These are phyloP conservation scores for Colletotrichum nymphaeae DNA, from an alignment of 2,329 filamentous ascomycete genomes.

Conservation along the genomic window DNA sequence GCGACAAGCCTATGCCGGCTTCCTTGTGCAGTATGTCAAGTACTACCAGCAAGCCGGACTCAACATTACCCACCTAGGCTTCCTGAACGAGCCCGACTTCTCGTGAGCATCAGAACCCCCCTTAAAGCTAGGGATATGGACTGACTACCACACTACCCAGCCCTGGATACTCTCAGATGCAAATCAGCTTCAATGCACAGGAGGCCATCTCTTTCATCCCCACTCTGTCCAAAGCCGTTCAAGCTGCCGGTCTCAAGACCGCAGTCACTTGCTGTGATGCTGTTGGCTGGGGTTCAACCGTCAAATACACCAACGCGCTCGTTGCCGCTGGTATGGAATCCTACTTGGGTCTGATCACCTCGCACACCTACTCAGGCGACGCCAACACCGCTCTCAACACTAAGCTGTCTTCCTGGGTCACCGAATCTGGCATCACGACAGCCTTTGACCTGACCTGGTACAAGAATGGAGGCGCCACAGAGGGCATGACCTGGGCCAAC, in stretches of 20 bases:
- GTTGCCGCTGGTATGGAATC: conserved; percentile 45
- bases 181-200: conserved; percentile 44
- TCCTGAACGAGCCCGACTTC: conserved; percentile 36
- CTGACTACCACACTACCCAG: conserved; percentile 32
- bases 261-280: conserved; percentile 51
- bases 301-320: conserved; percentile 49
- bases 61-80: conserved; percentile 50
- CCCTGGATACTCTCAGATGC: conserved; percentile 51
- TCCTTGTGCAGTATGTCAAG: conserved; percentile 59
- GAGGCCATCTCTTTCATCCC: conserved; percentile 38
- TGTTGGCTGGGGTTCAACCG: conserved; percentile 52
- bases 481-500: conserved; percentile 67
- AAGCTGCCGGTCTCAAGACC: conserved; percentile 5
- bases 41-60: conserved; percentile 57
- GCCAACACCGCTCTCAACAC: conserved; percentile 54
- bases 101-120: background rate
- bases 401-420: conserved; percentile 60
- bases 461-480: conserved; percentile 55
- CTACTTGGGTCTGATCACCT: conserved; percentile 49
- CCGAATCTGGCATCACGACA: conserved; percentile 60
- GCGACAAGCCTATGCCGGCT: conserved; percentile 60
- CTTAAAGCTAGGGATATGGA: background rate
- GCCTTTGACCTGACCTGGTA: conserved; percentile 60
- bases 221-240: conserved; percentile 19
- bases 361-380: conserved; percentile 54